These are phyloP conservation scores for Actinomortierella wolfii DNA, from an alignment of 371 early-diverging fungal genomes.

Conservation along the genomic window DNA sequence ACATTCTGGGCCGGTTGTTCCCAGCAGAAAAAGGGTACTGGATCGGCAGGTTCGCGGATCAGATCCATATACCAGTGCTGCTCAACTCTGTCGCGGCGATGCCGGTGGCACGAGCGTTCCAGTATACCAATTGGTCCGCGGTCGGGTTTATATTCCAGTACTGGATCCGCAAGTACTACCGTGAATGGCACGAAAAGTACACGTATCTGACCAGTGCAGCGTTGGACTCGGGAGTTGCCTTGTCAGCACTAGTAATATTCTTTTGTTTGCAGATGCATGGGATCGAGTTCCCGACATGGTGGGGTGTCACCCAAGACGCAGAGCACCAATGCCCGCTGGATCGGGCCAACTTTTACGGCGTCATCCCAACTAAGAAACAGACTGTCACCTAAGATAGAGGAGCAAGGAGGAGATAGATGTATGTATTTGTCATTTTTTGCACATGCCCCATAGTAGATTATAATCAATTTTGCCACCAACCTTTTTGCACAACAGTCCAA, in stretches of 20 bases:
- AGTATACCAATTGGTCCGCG: constrained; percentile 64
- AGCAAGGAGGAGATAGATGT: too few relatives aligned
- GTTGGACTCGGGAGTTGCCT: constrained; percentile 70
- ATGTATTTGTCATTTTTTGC: too few relatives aligned
- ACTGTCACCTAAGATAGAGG: too few relatives aligned
- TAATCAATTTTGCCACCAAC: too few relatives aligned
- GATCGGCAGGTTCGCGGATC: constrained; percentile 4
- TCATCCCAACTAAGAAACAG: constrained; percentile 10
- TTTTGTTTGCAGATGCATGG: constrained; percentile 47
- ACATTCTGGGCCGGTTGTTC: constrained; percentile 45
- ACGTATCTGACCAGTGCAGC: constrained; percentile 77
- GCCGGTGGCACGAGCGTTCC: constrained; percentile 37
- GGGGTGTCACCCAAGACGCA: constrained; percentile 37
- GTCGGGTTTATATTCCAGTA: constrained; percentile 71
- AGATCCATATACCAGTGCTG: constrained; percentile 44
- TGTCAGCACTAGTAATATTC: constrained; percentile 55
- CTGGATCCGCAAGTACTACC: constrained; percentile 57
- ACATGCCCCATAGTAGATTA: too few relatives aligned
- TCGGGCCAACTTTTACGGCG: constrained; percentile 15
- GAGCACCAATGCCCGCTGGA: constrained; percentile 41
- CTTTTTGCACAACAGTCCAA: too few relatives aligned
- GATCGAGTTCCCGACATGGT: constrained; percentile 26
- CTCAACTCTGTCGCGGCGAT: constrained; percentile 50
- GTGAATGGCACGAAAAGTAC: constrained; percentile 72
- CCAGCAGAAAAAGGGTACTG: constrained; percentile 21